These are phyloP conservation scores for Pseudomicrostroma phylloplanum DNA, from an alignment of 1,284 basidiomycete genomes.

Conservation along the genomic window DNA sequence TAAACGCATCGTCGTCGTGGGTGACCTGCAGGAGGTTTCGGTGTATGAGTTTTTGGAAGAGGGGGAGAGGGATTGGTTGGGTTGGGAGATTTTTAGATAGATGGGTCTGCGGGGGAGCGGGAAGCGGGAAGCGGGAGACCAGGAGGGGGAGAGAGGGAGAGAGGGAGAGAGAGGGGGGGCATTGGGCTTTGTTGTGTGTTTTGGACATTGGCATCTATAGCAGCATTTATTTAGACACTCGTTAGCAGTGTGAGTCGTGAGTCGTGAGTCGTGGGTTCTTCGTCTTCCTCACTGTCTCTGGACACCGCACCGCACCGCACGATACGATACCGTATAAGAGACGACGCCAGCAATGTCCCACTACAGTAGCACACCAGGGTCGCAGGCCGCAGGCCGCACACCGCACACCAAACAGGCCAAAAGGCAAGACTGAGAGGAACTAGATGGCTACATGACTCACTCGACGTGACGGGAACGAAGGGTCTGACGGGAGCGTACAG, in stretches of 20 bases:
- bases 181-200: no score
- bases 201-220: no score
- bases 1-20: not conserved
- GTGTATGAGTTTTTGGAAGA: not conserved
- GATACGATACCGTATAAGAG: no score
- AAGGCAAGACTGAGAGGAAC: not conserved
- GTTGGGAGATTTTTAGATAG: constrained; percentile 3
- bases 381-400: no score
- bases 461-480: not conserved
- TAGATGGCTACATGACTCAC: not conserved
- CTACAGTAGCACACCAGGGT: no score
- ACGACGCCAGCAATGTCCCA: no score
- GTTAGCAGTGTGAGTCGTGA: no score
- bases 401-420: no score
- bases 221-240: no score
- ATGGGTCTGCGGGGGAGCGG: not conserved
- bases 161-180: not conserved
- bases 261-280: no score
- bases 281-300: no score
- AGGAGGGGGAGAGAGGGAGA: not conserved
- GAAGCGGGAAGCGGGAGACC: not conserved
- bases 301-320: no score
- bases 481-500: not conserved
- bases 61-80: constrained; percentile 4
- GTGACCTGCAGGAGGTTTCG: not conserved